Evolutionary conservation across 2,329 filamentous ascomycete genomes (phyloP), one percentile per base, ranked within the genome.

Genomic region (Calonectria ilicicola): DNA sequence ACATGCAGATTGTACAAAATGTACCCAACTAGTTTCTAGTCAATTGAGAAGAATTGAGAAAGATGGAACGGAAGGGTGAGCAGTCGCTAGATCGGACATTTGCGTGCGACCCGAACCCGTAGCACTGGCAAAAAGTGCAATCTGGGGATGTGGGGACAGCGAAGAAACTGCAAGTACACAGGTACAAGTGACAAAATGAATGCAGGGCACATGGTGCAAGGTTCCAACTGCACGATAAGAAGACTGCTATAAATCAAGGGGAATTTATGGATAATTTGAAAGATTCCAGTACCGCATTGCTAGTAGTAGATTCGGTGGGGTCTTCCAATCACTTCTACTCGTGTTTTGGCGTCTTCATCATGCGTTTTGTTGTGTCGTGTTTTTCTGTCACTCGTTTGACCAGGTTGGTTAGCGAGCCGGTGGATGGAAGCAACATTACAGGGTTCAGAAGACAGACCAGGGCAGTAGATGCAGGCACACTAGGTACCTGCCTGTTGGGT

Each of bases 81-180:
- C 15, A n/a, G 6, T 47, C 9, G 5, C 26, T 38, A 17, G 8
- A 26, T 26, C 21, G 40, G 12, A 66, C 60, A 44, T 40, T 62
- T 67, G 12, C 40, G n/a, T 46, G 23, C 26, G 17, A 5, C 35
- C 26, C 12, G 27, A 71, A 40, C 21, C 32, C n/a, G 26, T 51
- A 38, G 64, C n/a, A 19, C 49, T 23, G 35, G 26, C 35, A 5
- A 44, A 10, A 64, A 58, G 19, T 47, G 49, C 29, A 56, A 67
- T 56, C 53, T 51, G 46, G 64, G 64, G 64, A 56, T 58, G 56
- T 40, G 64, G 64, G 46, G 69, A 67, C 29, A 32, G 53, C 21
- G 64, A 26, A 14, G 44, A 19, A 49, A 23, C 29, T 17, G n/a
- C 38, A 58, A 63, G n/a, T 46, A 53, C 27, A 32, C 21, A 23